phyloP scores from a whole-genome alignment of 1,284 basidiomycete genomes.

The Trichosporon ovoides region DNA sequence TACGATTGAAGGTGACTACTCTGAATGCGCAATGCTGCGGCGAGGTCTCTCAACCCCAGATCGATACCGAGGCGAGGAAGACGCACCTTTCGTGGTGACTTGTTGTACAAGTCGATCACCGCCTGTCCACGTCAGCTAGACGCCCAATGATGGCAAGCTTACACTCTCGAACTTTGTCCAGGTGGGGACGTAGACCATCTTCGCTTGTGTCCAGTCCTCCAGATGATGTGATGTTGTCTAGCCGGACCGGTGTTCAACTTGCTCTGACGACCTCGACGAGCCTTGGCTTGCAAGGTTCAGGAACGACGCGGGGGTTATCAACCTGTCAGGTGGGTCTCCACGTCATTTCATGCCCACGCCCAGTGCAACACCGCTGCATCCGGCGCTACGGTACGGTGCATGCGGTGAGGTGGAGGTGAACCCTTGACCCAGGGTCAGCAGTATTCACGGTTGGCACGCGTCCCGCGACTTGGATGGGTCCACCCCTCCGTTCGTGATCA shows the following conservation, averaged over 20 bases:
- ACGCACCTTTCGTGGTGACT: slow-evolving; percentile 67
- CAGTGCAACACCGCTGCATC: too few species aligned
- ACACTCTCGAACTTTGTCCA: slow-evolving; percentile 50
- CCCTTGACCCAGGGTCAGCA: background rate
- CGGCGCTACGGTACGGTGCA: too few species aligned
- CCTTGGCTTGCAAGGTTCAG: slow-evolving; percentile 1
- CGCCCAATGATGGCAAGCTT: background rate
- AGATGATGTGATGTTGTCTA: background rate
- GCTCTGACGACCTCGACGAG: background rate
- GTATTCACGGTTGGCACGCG: slow-evolving; percentile 3
- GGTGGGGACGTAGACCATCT: slow-evolving; percentile 48
- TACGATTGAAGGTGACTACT: too few species aligned
- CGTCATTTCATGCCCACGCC: too few species aligned
- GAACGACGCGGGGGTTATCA: background rate
- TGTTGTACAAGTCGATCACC: slow-evolving; percentile 70
- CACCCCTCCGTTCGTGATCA: background rate
- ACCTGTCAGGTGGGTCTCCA: background rate
- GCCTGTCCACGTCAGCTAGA: slow-evolving; percentile 53
- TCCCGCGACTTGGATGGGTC: background rate
- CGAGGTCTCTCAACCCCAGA: too few species aligned
- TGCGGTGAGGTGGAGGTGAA: background rate
- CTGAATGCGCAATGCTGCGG: too few species aligned
- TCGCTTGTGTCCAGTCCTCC: background rate
- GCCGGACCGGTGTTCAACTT: background rate
- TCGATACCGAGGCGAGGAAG: too few species aligned